Evolutionary conservation across 108 stramenopile genomes (phyloP).

Genomic region (Cyclotella atomus): DNA sequence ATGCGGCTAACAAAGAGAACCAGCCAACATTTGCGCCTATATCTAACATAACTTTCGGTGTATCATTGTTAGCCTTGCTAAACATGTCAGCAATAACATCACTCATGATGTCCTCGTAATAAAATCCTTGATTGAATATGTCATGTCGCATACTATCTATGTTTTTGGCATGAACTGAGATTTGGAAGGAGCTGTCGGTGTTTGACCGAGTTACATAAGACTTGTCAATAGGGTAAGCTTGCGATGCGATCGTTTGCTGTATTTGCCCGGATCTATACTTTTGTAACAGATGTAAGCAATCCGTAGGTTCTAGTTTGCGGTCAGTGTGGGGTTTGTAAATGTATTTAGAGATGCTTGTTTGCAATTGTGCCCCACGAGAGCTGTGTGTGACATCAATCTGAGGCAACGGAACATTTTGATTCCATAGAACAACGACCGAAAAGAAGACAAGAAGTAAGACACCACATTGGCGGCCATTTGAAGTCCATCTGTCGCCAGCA

Average conservation of each 20-base stretch:
- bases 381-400: background rate
- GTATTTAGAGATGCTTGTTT: background rate
- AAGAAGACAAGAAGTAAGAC: background rate
- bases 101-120: slow-evolving; percentile 58
- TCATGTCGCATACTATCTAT: slow-evolving; percentile 31
- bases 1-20: slow-evolving; percentile 53
- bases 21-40: slow-evolving; percentile 66
- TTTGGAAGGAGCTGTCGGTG: slow-evolving; percentile 29
- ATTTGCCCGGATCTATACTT: slow-evolving; percentile 16
- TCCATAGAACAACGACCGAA: background rate
- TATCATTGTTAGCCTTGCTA: background rate
- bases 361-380: background rate
- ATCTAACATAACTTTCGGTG: slow-evolving; percentile 41
- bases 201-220: slow-evolving; percentile 22
- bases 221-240: slow-evolving; percentile 25
- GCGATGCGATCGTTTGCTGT: slow-evolving; percentile 18
- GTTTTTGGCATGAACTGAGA: slow-evolving; percentile 28
- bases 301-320: slow-evolving; percentile 7
- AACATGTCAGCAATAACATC: slow-evolving; percentile 19
- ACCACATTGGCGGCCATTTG: background rate
- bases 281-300: slow-evolving; percentile 12
- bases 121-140: slow-evolving; percentile 52
- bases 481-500: background rate
- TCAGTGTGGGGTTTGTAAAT: slow-evolving; percentile 12
- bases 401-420: background rate